Base-by-base conservation (phyloP, 2,329 filamentous ascomycete genomes). In the Beauveria sp. region DNA sequence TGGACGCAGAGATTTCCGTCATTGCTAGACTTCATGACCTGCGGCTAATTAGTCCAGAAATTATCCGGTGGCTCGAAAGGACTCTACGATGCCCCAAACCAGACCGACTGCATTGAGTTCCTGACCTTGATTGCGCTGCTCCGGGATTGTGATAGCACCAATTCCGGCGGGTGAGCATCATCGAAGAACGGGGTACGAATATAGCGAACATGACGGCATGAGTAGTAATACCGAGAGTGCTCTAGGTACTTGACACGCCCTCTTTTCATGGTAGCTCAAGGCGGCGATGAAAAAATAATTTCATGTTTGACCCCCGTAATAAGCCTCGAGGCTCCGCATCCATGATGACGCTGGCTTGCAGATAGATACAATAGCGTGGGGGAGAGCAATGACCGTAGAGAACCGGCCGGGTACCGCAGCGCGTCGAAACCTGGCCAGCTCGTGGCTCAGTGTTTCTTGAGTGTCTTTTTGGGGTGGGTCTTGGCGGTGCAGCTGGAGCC, bases 311-410 rank as follows among this genome's bases (percentile, higher is more conserved):
- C 50, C 24, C 22, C 30, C 30, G 40, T 52, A 51, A 30, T 52
- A 51, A 30, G 45, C 56, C 49, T 46, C 26, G 49, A 53, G 38
- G 57, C 38, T 46, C 57, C 49, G 49, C 40, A 53, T 52, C 18
- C 55, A 12, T 50, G 40, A 60, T 60, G 57, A 60, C 57, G 57
- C 57, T 53, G 57, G 47, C 57, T 45, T 46, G 57, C 57, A 59
- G 49, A 34, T 34, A 46, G 26, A 42, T 60, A 12, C 12, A 10
- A 10, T 12, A 46, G 47, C 38, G 57, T 46, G 56, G 56, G 55
- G 46, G 46, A 43, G 46, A 9, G 46, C 22, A 50, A 22, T 18
- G 30, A 18, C 28, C 12, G 38, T 9, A 30, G 26, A 34, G 18
- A 30, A 10, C 47, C 14, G 40, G n/a, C 52, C 5, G 38, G 38